A percentile compares a stretch with the other conserved stretches of the same genome.
Evolutionary conservation across 345 rosid genomes (phyloP).

Genomic region (Raphanus sativus): DNA sequence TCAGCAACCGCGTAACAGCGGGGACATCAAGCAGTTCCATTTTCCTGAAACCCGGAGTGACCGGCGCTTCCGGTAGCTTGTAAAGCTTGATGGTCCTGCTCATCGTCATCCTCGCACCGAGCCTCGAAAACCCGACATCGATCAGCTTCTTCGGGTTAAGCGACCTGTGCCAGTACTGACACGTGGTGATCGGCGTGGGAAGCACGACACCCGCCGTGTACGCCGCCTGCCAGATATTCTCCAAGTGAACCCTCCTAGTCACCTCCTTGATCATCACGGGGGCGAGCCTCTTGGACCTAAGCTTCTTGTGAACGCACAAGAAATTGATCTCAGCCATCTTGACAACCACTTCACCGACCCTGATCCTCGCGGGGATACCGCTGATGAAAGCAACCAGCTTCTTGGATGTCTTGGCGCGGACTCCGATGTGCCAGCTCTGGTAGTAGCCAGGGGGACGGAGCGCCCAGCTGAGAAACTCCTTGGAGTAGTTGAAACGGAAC

Average conservation of each 20-base stretch:
- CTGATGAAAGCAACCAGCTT: constrained; percentile 90
- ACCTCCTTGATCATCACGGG: constrained; percentile 99
- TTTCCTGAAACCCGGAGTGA: constrained; percentile 83
- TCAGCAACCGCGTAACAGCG: constrained; percentile 76
- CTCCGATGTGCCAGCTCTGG: constrained; percentile 87
- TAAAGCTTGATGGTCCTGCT: constrained; percentile 89
- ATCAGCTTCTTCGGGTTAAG: constrained; percentile 95
- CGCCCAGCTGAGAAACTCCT: constrained; percentile 95
- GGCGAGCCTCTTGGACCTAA: constrained; percentile 88
- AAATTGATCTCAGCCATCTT: constrained; percentile 96
- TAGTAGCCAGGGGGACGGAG: constrained; percentile 81
- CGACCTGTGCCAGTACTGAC: constrained; percentile 97
- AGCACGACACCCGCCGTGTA: constrained; percentile 92
- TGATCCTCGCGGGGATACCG: constrained; percentile 83
- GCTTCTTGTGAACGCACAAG: constrained; percentile 94
- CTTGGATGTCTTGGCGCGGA: constrained; percentile 77
- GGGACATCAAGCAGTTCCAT: constrained; percentile 88
- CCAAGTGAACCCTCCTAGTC: constrained; percentile 86
- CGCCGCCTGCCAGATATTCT: constrained; percentile 95
- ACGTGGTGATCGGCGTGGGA: constrained; percentile 86
- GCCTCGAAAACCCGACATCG: constrained; percentile 93
- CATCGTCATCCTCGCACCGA: constrained; percentile 95
- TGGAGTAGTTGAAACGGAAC: constrained; percentile 94
- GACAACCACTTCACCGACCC: constrained; percentile 71
- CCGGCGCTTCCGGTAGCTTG: constrained; percentile 71